phyloP scores from a whole-genome alignment of 306 rosid species.

The Ormosia semicastrata region DNA sequence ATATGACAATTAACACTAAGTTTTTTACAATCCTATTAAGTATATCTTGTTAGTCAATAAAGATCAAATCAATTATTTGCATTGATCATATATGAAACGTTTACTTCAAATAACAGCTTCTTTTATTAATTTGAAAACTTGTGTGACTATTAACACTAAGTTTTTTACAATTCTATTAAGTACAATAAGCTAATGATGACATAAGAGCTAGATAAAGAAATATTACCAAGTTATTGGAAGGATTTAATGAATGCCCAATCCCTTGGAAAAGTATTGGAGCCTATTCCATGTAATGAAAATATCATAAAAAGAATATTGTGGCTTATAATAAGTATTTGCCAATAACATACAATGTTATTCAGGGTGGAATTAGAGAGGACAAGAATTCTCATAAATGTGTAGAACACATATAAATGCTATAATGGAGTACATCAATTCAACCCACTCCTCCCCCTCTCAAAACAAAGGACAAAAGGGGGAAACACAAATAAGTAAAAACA shows the following conservation, averaged over 20 bases:
- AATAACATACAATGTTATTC: not conserved
- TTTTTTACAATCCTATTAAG: not conserved
- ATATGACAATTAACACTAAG: not conserved
- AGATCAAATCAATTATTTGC: not conserved
- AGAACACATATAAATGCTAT: not conserved
- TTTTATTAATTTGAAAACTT: not conserved
- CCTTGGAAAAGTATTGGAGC: slow-evolving; percentile 98
- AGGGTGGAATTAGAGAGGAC: not conserved
- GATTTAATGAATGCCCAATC: slow-evolving; percentile 80
- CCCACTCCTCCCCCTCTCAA: not conserved
- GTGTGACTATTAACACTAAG: no score
- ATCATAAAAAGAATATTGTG: slow-evolving; percentile 24
- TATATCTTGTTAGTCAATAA: not conserved
- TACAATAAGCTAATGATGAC: slow-evolving; percentile 1
- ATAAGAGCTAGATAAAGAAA: slow-evolving; percentile 8
- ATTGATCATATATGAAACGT: not conserved
- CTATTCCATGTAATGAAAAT: slow-evolving; percentile 48
- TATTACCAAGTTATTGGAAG: slow-evolving; percentile 86
- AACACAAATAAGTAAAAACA: not conserved
- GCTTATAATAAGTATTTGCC: not conserved
- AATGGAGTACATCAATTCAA: not conserved
- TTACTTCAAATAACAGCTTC: not conserved
- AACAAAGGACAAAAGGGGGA: not conserved
- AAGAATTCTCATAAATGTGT: not conserved
- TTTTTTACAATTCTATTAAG: no score